These are phyloP conservation scores for Saprolegnia diclina DNA, from an alignment of 352 stramenopile genomes.

Conservation along the genomic window DNA sequence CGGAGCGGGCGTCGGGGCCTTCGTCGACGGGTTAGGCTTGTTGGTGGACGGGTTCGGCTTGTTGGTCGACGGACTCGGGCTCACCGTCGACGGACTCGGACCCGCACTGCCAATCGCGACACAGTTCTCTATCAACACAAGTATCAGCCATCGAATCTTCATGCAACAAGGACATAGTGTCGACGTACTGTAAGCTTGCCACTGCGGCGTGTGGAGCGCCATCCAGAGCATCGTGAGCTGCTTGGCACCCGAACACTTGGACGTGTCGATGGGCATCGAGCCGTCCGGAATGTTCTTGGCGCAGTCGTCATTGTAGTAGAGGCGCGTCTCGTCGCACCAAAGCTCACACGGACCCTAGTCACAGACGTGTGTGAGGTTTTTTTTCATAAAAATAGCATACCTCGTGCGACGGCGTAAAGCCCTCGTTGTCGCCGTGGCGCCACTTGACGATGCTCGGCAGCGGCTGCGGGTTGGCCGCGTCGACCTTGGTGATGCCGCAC, in stretches of 20 bases:
- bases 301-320: conserved; percentile 11
- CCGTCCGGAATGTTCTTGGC: conserved; percentile 11
- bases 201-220: conserved; percentile 12
- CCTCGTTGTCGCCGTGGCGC: conserved; percentile 7
- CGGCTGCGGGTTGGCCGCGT: not conserved
- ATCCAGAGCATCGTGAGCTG: conserved; percentile 8
- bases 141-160: not conserved
- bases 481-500: conserved; percentile 11
- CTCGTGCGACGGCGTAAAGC: conserved; percentile 2
- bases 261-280: not conserved
- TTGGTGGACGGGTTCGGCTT: not conserved
- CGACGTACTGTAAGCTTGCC: conserved; percentile 5
- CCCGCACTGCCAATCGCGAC: not conserved
- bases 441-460: conserved; percentile 2
- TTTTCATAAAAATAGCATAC: not conserved
- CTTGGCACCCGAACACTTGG: not conserved
- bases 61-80: not conserved
- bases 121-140: not conserved
- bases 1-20: not conserved
- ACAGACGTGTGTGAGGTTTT: not conserved
- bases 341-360: conserved; percentile 5
- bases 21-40: not conserved
- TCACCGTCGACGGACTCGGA: not conserved
- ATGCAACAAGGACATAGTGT: not conserved
- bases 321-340: conserved; percentile 4